phyloP scores from a whole-genome alignment of 2,329 filamentous ascomycete genomes.

The Akanthomyces dipterigenus region DNA sequence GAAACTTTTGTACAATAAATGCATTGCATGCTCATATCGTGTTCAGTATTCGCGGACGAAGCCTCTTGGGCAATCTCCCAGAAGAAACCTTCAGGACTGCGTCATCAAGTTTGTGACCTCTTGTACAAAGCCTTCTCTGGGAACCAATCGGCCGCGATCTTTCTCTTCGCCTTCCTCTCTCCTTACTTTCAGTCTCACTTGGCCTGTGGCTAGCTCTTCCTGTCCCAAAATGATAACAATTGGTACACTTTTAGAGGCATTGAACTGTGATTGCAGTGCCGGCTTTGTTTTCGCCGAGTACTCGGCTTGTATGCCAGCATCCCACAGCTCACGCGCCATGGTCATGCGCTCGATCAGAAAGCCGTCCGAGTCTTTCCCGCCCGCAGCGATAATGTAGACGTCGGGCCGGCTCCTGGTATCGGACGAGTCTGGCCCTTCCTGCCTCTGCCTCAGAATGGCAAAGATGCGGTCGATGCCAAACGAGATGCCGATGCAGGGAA shows the following conservation, averaged over 20 bases:
- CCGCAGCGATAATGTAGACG: conserved; percentile 92
- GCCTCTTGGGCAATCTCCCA: too few species aligned
- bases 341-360: conserved; percentile 76
- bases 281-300: conserved; percentile 87
- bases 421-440: conserved; percentile 42
- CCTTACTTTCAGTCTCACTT: conserved; percentile 78
- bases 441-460: conserved; percentile 73
- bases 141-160: conserved; percentile 65
- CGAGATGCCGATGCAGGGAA: conserved; percentile 61
- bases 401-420: conserved; percentile 69
- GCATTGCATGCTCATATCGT: neutral
- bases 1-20: too few species aligned
- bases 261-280: conserved; percentile 83
- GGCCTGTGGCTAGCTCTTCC: conserved; percentile 74
- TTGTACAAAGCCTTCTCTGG: conserved; percentile 52
- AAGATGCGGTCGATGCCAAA: conserved; percentile 96
- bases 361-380: conserved; percentile 61
- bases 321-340: conserved; percentile 71
- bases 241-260: conserved; percentile 74
- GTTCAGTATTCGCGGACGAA: neutral
- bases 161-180: conserved; percentile 70
- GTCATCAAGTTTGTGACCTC: conserved; percentile 47
- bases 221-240: conserved; percentile 86
- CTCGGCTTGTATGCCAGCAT: conserved; percentile 76
- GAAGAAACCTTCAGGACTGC: neutral